Evolutionary conservation across 1,139 yeast genomes (phyloP).

Genomic region (Diutina pseudorugosa): DNA sequence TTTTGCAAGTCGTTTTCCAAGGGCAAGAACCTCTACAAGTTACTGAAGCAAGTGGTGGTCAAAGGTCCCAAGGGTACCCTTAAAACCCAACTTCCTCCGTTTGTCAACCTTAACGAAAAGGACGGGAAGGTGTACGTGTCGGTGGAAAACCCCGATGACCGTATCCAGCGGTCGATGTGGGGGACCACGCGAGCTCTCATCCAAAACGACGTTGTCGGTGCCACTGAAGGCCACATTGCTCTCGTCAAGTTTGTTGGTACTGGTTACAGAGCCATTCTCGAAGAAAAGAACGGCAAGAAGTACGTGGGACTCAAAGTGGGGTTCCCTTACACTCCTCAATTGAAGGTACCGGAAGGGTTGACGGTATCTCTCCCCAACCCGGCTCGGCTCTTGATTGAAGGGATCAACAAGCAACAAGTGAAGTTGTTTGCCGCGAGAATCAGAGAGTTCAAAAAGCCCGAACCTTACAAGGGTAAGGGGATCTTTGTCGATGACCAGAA

Average conservation of each 20-base stretch:
- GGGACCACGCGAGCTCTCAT: constrained; percentile 81
- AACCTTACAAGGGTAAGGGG: constrained; percentile 98
- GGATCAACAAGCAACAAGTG: constrained; percentile 79
- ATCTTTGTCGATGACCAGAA: constrained; percentile 88
- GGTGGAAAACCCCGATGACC: constrained; percentile 46
- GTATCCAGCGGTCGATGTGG: constrained; percentile 83
- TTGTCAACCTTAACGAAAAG: constrained; percentile 32
- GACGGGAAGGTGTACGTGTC: constrained; percentile 34
- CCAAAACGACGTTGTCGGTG: constrained; percentile 73
- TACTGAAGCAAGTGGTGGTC: constrained; percentile 54
- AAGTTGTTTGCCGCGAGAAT: constrained; percentile 81
- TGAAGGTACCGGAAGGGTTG: constrained; percentile 69
- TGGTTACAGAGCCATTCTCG: constrained; percentile 81
- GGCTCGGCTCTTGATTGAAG: constrained; percentile 79
- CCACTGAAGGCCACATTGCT: constrained; percentile 83
- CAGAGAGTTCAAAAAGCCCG: constrained; percentile 86
- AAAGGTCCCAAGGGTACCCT: constrained; percentile 75
- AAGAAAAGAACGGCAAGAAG: constrained; percentile 30
- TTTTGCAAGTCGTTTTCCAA: constrained; percentile 50
- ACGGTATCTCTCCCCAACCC: constrained; percentile 73
- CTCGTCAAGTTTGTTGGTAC: constrained; percentile 90
- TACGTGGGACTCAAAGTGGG: constrained; percentile 74
- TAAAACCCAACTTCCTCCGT: constrained; percentile 57
- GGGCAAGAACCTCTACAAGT: constrained; percentile 46
- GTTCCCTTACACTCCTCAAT: constrained; percentile 50